Evolutionary conservation across 176 grass and related monocot genomes (phyloP).

Genomic region (Aechmea fasciata): DNA sequence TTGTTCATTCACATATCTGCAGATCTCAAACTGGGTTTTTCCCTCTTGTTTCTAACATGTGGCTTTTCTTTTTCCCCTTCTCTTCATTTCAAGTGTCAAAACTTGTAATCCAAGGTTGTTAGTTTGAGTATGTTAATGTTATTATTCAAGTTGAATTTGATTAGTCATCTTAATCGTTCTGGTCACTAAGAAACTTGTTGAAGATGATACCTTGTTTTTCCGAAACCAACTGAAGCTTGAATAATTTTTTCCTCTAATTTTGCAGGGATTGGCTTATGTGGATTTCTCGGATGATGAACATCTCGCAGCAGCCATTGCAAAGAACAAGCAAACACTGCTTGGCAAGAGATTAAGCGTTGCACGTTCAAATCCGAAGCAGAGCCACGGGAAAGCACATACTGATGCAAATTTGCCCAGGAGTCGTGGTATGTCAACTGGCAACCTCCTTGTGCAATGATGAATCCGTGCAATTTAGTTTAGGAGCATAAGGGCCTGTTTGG

Average conservation of each 20-base stretch:
- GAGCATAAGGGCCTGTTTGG: not conserved
- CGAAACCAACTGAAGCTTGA: not conserved
- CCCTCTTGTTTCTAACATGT: not conserved
- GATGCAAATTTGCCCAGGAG: constrained; percentile 26
- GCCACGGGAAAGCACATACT: constrained; percentile 44
- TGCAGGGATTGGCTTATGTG: constrained; percentile 86
- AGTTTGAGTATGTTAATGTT: not conserved
- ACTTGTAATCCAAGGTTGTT: no score
- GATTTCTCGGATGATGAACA: constrained; percentile 81
- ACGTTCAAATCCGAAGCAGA: constrained; percentile 66
- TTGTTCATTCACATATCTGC: no score
- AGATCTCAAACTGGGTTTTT: no score
- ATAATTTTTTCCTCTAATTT: not conserved
- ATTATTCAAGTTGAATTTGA: constrained; percentile 6
- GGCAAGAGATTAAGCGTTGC: constrained; percentile 72
- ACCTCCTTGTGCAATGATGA: not conserved
- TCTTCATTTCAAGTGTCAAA: no score
- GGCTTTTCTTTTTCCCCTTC: no score
- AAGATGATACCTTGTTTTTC: not conserved
- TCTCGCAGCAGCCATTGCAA: constrained; percentile 72
- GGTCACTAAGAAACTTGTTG: not conserved
- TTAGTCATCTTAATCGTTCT: no score
- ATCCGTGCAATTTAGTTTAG: not conserved
- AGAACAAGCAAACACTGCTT: constrained; percentile 68
- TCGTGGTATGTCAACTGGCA: constrained; percentile 31